phyloP scores from a whole-genome alignment of 2,329 filamentous ascomycete species.

The Meredithiella fracta region DNA sequence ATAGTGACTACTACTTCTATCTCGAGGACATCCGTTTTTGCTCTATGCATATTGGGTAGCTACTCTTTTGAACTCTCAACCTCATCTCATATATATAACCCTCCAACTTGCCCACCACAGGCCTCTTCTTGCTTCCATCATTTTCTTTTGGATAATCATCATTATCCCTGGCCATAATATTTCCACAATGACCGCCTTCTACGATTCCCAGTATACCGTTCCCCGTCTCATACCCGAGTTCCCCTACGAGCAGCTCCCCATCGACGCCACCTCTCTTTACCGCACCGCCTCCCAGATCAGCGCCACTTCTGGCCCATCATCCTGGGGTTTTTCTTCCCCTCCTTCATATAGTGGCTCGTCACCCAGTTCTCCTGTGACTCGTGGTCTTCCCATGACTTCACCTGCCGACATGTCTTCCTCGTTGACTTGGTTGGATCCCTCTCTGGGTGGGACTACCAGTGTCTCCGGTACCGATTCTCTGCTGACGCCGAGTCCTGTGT shows the following conservation, averaged over 20 bases:
- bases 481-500: background rate
- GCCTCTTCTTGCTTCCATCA: background rate
- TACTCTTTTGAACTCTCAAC: background rate
- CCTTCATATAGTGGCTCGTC: constrained; percentile 4
- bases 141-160: too few relatives aligned
- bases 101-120: background rate
- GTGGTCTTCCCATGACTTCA: background rate
- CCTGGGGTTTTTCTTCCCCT: background rate
- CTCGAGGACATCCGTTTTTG: background rate
- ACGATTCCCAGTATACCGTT: background rate
- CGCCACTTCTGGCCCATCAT: background rate
- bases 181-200: constrained; percentile 1
- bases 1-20: background rate
- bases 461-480: background rate
- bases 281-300: background rate
- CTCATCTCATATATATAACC: background rate
- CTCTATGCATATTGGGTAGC: background rate
- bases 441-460: background rate
- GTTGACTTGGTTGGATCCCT: constrained; percentile 1
- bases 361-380: constrained; percentile 6
- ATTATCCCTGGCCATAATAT: too few relatives aligned
- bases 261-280: background rate
- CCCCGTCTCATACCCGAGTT: background rate
- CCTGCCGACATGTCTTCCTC: background rate
- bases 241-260: background rate